Evolutionary conservation across 2,329 filamentous ascomycete species (phyloP).

Genomic region (Penicillium sp.): DNA sequence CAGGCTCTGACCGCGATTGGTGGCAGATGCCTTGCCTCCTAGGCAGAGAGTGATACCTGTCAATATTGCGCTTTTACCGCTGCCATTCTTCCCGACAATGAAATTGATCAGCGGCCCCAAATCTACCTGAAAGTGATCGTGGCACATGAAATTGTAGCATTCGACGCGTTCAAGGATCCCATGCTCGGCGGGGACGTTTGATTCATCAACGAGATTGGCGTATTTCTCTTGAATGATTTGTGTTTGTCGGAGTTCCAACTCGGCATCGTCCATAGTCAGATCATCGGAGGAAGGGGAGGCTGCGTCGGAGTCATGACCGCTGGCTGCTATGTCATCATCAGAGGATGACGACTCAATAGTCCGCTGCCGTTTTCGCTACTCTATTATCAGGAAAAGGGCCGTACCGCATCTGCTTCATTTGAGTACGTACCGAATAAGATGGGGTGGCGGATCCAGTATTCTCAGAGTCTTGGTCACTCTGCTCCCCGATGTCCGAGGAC

Average conservation of each 20-base stretch:
- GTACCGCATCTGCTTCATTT: background rate
- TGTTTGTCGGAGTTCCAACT: slow-evolving; percentile 56
- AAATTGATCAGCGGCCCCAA: slow-evolving; percentile 97
- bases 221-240: slow-evolving; percentile 55
- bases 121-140: slow-evolving; percentile 70
- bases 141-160: slow-evolving; percentile 96
- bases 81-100: slow-evolving; percentile 95
- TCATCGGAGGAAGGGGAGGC: slow-evolving; percentile 20
- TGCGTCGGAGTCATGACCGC: background rate
- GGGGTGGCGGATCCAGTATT: slow-evolving; percentile 24
- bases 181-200: slow-evolving; percentile 72
- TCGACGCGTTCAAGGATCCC: slow-evolving; percentile 84
- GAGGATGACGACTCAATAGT: slow-evolving; percentile 26
- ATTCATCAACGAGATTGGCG: slow-evolving; percentile 47
- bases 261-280: slow-evolving; percentile 30
- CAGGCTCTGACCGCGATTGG: slow-evolving; percentile 83
- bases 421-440: slow-evolving; percentile 29
- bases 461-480: slow-evolving; percentile 26
- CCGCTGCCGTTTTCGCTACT: slow-evolving; percentile 43
- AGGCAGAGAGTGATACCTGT: slow-evolving; percentile 90
- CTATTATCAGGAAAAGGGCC: background rate
- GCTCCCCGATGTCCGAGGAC: slow-evolving; percentile 28
- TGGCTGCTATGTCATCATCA: slow-evolving; percentile 21
- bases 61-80: slow-evolving; percentile 91
- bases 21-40: slow-evolving; percentile 88